Evolutionary conservation across 1,139 yeast genomes (phyloP).

Genomic region (Kazachstania sp.): DNA sequence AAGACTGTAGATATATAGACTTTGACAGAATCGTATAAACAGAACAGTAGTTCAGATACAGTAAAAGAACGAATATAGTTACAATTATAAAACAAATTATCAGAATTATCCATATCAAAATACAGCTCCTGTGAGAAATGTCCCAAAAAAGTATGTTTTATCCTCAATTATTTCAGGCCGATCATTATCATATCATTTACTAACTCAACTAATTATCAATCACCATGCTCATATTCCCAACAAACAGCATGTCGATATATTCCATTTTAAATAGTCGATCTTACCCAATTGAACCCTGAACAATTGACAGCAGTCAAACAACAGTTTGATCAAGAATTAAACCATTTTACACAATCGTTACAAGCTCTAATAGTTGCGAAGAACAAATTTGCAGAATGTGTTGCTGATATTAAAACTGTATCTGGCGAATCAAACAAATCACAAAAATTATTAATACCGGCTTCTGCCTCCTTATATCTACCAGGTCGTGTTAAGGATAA

Average conservation of each 20-base stretch:
- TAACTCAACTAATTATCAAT: constrained; percentile 2
- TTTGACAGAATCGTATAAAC: no score
- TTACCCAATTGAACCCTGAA: constrained; percentile 66
- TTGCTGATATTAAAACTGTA: constrained; percentile 57
- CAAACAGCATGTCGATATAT: background rate
- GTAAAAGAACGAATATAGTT: no score
- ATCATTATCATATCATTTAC: background rate
- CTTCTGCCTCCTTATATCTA: constrained; percentile 80
- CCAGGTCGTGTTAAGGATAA: constrained; percentile 67
- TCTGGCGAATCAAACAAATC: constrained; percentile 38
- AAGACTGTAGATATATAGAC: no score
- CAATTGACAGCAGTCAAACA: constrained; percentile 79
- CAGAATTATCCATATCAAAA: no score
- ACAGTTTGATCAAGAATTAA: constrained; percentile 76
- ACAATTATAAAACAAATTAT: no score
- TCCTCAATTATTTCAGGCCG: background rate
- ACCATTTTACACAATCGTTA: constrained; percentile 75
- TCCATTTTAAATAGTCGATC: constrained; percentile 37
- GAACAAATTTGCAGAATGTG: constrained; percentile 73
- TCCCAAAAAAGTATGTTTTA: background rate
- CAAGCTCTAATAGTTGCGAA: constrained; percentile 82
- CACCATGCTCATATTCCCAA: background rate
- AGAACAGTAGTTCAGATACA: no score
- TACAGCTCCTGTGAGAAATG: background rate
- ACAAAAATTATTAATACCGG: constrained; percentile 65